Conservation (phyloP, 2,329 filamentous ascomycete genomes). For the Exophiala sp. region DNA sequence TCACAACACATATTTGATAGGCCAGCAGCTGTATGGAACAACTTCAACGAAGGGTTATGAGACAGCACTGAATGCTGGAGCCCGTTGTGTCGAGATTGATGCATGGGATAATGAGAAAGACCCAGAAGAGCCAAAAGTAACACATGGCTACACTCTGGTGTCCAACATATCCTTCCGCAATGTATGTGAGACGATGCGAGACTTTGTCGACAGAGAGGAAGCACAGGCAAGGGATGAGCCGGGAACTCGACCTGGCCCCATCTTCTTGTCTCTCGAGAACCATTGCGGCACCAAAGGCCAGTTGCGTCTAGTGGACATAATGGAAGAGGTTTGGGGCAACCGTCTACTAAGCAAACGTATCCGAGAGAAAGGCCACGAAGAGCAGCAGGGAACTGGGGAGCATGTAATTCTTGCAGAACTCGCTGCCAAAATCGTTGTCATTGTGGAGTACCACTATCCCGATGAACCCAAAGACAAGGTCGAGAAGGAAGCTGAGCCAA, state of each 20-base stretch:
- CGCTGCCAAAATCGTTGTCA: slow-evolving; percentile 25
- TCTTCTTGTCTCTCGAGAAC: slow-evolving; percentile 27
- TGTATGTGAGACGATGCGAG: slow-evolving; percentile 27
- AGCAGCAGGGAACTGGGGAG: slow-evolving; percentile 23
- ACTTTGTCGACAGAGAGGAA: slow-evolving; percentile 26
- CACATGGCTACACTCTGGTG: slow-evolving; percentile 27
- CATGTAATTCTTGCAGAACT: slow-evolving; percentile 26
- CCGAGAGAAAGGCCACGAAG: slow-evolving; percentile 22
- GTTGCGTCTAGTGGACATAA: slow-evolving; percentile 24
- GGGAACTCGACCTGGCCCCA: slow-evolving; percentile 19
- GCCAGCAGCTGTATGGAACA: slow-evolving; percentile 26
- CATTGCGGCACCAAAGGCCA: slow-evolving; percentile 26
- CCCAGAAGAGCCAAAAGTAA: slow-evolving; percentile 27
- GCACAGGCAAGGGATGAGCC: slow-evolving; percentile 4
- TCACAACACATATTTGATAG: slow-evolving; percentile 28
- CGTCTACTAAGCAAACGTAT: slow-evolving; percentile 24
- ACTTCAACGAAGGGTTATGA: slow-evolving; percentile 25
- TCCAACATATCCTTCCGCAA: slow-evolving; percentile 26
- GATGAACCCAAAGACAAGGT: slow-evolving; percentile 9
- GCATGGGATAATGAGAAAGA: slow-evolving; percentile 26
- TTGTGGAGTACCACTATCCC: slow-evolving; percentile 28
- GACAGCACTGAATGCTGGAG: slow-evolving; percentile 21
- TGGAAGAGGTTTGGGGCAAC: slow-evolving; percentile 27
- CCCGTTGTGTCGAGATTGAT: slow-evolving; percentile 29
- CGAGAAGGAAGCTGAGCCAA: slow-evolving; percentile 8